A percentile compares a stretch with the other conserved stretches of the same genome.
phyloP scores from a whole-genome alignment of 2,329 filamentous ascomycete genomes.

The Trematosphaeria pertusa region DNA sequence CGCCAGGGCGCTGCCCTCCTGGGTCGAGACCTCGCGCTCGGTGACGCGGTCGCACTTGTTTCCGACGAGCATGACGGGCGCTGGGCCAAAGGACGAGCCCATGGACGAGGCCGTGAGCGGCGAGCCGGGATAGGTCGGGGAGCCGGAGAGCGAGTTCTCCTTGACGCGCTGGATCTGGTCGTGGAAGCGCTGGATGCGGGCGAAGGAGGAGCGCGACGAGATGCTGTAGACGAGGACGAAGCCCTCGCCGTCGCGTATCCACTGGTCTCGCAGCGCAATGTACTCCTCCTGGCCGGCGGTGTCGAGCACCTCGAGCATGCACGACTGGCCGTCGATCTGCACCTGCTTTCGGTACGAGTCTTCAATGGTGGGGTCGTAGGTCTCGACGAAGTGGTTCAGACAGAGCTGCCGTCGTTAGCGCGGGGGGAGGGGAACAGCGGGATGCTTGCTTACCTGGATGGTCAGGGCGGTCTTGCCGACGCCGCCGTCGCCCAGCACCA shows the following conservation, averaged over 20 bases:
- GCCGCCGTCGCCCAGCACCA: conserved; percentile 92
- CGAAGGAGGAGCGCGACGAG: conserved; percentile 93
- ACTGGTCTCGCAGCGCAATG: conserved; percentile 93
- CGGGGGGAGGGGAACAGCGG: conserved; percentile 55
- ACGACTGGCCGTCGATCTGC: conserved; percentile 91
- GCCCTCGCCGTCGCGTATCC: conserved; percentile 97
- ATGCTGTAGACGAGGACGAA: conserved; percentile 99
- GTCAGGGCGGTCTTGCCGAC: conserved; percentile 94
- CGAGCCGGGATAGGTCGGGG: conserved; percentile 78
- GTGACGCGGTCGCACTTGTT: conserved; percentile 98
- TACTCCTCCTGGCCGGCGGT: conserved; percentile 99
- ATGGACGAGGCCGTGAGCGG: conserved; percentile 67
- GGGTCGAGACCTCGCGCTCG: conserved; percentile 93
- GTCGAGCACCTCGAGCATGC: conserved; percentile 97
- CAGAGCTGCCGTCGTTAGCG: conserved; percentile 70
- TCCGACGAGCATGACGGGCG: conserved; percentile 96
- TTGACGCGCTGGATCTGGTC: conserved; percentile 97
- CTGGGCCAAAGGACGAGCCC: conserved; percentile 66
- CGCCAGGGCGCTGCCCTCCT: conserved; percentile 91
- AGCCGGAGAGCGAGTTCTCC: conserved; percentile 77
- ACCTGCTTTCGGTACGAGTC: conserved; percentile 74
- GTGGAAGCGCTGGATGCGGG: conserved; percentile 93
- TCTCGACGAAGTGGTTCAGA: conserved; percentile 98
- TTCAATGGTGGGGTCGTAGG: conserved; percentile 74
- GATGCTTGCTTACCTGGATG: conserved; percentile 72